Base-by-base conservation (phyloP, 257 asterid species). In the Capsicum rhomboideum region DNA sequence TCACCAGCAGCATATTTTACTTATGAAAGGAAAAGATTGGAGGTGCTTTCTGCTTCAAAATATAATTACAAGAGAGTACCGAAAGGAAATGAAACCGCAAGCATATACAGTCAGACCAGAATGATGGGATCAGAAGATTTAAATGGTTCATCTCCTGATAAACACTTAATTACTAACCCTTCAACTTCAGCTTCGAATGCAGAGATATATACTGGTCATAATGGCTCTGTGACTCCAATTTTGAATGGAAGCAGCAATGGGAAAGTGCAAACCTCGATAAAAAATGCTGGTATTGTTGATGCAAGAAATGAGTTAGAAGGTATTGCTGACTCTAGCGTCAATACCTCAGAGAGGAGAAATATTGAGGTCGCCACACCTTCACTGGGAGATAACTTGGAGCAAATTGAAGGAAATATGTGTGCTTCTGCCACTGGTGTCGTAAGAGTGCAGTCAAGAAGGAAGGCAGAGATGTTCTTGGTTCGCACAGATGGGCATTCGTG, bases 371-470 rank as follows among this genome's bases (percentile, higher is more conserved):
- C 92, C 69, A 49, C 82, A 78, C 88, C 91, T 82, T 91, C 91
- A 14, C 91, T 89, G 71, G 96, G 91, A 83, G 94, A 92, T 85
- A 92, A 87, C 83, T 26, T 92, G 92, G 97, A 91, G 44, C 44
- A 64, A 82, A 84, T 94, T 75, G 98, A 93, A 82, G 90, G 90
- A 31, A 86, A 94, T 90, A 93, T 94, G 99, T 93, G 98, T 86
- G 94, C 96, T 87, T 96, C 99, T 34, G 93, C 98, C 84, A 96
- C 99, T 44, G 99, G 98, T 82, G 98, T 96, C 81, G 99, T 96
- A 83, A 90, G 99, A 89, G 92, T 94, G 87, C 99, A 96, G 86
- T 96, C 99, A 21, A 90, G 99, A 85, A 94, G 89, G 91, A 96
- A 96, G 87, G 98, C 99, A 53, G 99, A 40, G 44, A 40, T 40